phyloP scores from a whole-genome alignment of 1,284 basidiomycete genomes.

The Athelia psychrophila region DNA sequence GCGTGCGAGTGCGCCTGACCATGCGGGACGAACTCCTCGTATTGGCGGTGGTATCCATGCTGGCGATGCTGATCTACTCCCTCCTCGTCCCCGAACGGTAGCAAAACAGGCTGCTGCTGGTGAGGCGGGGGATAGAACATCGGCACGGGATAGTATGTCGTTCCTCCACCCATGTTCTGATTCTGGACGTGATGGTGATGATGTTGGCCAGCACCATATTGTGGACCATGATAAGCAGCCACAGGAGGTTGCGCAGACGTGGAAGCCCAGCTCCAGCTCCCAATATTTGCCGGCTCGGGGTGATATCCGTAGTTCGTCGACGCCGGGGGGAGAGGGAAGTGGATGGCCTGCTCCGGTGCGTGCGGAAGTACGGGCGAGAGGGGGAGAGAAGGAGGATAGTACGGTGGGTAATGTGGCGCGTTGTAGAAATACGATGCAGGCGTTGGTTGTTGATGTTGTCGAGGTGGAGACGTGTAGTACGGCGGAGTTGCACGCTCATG shows the following conservation, averaged over 20 bases:
- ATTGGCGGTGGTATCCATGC: too few relatives aligned
- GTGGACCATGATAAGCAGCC: too few relatives aligned
- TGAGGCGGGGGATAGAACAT: not conserved
- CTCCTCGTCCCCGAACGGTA: too few relatives aligned
- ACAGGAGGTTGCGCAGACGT: too few relatives aligned
- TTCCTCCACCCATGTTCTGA: too few relatives aligned
- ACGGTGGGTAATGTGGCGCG: not conserved
- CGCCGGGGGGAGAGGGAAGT: not conserved
- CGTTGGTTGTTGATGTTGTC: not conserved
- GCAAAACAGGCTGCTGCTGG: too few relatives aligned
- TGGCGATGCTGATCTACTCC: too few relatives aligned
- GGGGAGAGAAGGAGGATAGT: not conserved
- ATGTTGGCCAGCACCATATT: too few relatives aligned
- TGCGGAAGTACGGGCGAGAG: not conserved
- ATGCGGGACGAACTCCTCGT: too few relatives aligned
- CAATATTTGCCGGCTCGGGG: not conserved
- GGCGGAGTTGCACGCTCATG: not conserved
- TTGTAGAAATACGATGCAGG: not conserved
- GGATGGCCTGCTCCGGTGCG: not conserved
- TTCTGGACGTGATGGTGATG: too few relatives aligned
- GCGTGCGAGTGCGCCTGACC: too few relatives aligned
- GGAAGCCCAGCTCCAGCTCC: not conserved
- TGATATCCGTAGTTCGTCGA: not conserved
- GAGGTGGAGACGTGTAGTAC: not conserved
- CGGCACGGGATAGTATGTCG: not conserved